Percentiles rank a stretch among this genome's conserved stretches.
Evolutionary conservation across 1,139 yeast species (phyloP).

Genomic region (Geotrichum restrictum): DNA sequence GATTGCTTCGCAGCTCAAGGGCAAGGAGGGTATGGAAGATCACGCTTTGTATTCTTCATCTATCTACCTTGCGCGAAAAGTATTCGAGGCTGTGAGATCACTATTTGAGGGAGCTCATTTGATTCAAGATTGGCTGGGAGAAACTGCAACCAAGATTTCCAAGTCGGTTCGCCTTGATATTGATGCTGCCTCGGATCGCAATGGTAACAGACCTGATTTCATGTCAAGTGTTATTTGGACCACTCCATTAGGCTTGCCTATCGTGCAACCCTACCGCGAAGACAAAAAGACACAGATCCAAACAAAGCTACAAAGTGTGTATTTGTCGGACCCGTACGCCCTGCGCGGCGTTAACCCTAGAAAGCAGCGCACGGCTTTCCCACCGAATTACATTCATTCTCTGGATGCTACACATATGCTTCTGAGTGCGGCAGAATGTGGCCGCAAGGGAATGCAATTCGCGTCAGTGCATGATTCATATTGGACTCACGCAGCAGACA

Average conservation of each 20-base stretch:
- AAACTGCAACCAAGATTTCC: constrained; percentile 75
- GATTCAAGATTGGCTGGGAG: constrained; percentile 95
- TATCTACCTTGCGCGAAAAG: constrained; percentile 69
- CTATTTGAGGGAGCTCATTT: constrained; percentile 88
- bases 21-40: constrained; percentile 42
- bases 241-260: constrained; percentile 79
- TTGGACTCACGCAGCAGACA: constrained; percentile 95
- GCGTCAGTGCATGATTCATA: constrained; percentile 98
- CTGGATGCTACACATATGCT: constrained; percentile 97
- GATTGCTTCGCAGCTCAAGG: constrained; percentile 49
- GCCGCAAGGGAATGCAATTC: constrained; percentile 63
- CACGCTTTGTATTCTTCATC: constrained; percentile 44
- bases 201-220: constrained; percentile 41
- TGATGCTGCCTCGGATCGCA: constrained; percentile 32
- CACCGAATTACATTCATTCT: constrained; percentile 94
- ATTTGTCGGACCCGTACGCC: constrained; percentile 77
- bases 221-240: constrained; percentile 96
- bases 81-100: constrained; percentile 78
- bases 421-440: constrained; percentile 77
- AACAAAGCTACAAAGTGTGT: constrained; percentile 80
- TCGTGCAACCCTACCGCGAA: constrained; percentile 92
- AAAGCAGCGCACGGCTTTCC: constrained; percentile 88
- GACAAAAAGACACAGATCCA: constrained; percentile 57
- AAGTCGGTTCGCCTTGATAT: constrained; percentile 68
- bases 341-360: constrained; percentile 79